phyloP scores from a whole-genome alignment of 2,329 filamentous ascomycete genomes.

The Aspergillus eucalypticola region DNA sequence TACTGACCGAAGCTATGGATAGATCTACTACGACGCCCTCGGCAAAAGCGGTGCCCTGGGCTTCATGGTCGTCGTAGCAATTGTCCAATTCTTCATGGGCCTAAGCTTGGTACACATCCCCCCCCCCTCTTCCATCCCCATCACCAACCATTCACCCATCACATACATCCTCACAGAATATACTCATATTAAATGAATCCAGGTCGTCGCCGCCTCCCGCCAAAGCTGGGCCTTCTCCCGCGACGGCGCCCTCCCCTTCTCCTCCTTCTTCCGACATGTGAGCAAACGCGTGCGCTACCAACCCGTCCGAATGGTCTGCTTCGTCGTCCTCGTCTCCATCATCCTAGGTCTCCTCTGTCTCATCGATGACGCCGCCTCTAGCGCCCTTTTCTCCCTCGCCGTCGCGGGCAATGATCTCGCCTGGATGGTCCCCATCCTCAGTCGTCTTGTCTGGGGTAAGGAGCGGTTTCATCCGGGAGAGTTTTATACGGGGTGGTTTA shows the following conservation, averaged over 20 bases:
- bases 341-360: constrained; percentile 59
- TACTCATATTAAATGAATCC: neutral
- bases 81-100: constrained; percentile 64
- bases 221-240: constrained; percentile 64
- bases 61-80: constrained; percentile 59
- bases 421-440: constrained; percentile 59
- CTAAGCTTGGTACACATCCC: constrained; percentile 47
- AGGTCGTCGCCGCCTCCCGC: constrained; percentile 56
- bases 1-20: neutral
- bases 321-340: constrained; percentile 52
- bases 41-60: constrained; percentile 60
- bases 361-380: constrained; percentile 57
- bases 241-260: constrained; percentile 62
- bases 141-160: too few relatives aligned
- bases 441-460: constrained; percentile 58
- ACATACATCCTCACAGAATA: too few relatives aligned
- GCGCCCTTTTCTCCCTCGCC: constrained; percentile 53
- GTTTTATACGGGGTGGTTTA: constrained; percentile 59
- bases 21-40: constrained; percentile 63
- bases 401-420: constrained; percentile 62
- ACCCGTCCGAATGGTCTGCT: constrained; percentile 59
- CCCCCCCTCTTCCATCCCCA: too few relatives aligned
- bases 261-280: constrained; percentile 57
- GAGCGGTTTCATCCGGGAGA: constrained; percentile 59
- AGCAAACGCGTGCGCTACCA: constrained; percentile 57